Evolutionary conservation across 2,329 filamentous ascomycete species (phyloP).

Genomic region (Colletotrichum gloeosporioides): DNA sequence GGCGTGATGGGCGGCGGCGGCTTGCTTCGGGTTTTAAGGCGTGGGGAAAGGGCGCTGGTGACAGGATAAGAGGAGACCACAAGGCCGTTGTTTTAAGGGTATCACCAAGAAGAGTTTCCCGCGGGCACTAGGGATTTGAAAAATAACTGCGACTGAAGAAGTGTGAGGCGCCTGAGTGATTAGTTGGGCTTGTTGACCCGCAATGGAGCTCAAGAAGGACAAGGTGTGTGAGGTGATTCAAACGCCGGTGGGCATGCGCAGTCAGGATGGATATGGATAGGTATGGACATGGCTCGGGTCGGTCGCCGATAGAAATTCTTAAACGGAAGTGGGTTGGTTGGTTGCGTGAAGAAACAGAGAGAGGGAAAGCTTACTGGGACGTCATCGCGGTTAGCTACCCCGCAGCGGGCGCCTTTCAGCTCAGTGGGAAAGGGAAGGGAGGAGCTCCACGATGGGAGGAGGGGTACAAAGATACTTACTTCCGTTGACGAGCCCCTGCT

Average conservation of each 20-base stretch:
- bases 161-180: not conserved
- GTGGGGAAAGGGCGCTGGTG: not conserved
- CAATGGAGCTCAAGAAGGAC: not conserved
- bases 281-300: not conserved
- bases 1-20: not conserved
- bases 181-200: not conserved
- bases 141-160: not conserved
- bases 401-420: not conserved
- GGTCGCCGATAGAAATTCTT: not conserved
- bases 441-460: not conserved
- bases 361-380: not conserved
- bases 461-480: not conserved
- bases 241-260: not conserved
- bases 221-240: not conserved
- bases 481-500: not conserved
- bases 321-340: not conserved
- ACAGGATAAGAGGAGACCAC: not conserved
- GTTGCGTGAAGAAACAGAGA: not conserved
- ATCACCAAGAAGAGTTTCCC: not conserved
- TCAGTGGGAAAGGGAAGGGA: not conserved
- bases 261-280: too few species aligned
- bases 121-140: slow-evolving; percentile 2
- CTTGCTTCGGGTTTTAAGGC: not conserved
- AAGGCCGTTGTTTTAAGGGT: not conserved
- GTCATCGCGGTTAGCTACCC: not conserved